Base-by-base conservation (phyloP, 208 protist species). In the Crithidia expoeki region DNA sequence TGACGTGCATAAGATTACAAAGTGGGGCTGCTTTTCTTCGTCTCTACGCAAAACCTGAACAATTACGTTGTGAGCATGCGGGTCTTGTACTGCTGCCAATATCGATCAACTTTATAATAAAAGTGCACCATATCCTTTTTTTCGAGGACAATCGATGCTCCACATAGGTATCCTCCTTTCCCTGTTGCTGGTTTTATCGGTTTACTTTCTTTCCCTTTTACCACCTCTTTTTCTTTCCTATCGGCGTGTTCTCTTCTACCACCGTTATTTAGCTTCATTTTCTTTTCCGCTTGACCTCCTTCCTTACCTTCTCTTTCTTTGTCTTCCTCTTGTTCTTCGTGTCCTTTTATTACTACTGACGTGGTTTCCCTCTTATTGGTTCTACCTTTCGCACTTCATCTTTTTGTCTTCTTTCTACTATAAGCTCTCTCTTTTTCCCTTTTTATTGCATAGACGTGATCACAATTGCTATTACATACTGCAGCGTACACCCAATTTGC, bases 361-460 rank as follows among this genome's bases (percentile, higher is more conserved):
- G 42, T 47, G 42, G 42, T 47, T 47, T 17, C 42, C 14, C 5
- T 47, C 42, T 47, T 17, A 47, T 47, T 47, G 42, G n/a, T 21
- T 47, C 14, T 47, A 4, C n/a, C 16, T 47, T 17, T 47, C 42
- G 16, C 42, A 5, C 42, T 21, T 47, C 4, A n/a, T 47, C n/a
- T n/a, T 19, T 47, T 42, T 42, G 10, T 6, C 36, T 6, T 42
- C 12, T 42, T 6, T 42, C 36, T 12, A 16, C 12, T 56, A 11
- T n/a, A n/a, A n/a, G n/a, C n/a, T n/a, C n/a, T n/a, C 34, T 64
- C 56, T 33, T 46, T 65, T 69, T 58, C 51, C 55, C 62, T 52
- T 75, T 50, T 53, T 63, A 34, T 47, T 17, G 5, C 16, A 47
- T 47, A 47, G 42, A 47, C 14, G 42, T 47, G 42, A 17, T 47